phyloP scores from a whole-genome alignment of 164 flowering plant species.

The Dillenia turbinata region DNA sequence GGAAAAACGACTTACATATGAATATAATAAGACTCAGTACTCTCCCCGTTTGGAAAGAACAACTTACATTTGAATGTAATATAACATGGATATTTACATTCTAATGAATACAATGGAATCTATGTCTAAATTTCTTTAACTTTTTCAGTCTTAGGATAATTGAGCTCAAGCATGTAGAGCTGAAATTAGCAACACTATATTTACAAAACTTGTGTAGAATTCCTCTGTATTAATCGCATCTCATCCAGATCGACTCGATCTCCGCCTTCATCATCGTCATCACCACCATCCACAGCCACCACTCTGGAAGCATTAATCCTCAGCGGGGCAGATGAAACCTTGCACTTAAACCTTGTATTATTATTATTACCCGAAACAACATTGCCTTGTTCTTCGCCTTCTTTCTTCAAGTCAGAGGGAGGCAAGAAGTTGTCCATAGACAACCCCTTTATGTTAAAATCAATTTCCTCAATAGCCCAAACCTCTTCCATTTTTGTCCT shows the following conservation, averaged over 20 bases:
- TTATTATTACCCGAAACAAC: conserved; percentile 6
- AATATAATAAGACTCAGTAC: no score
- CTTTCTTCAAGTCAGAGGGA: conserved; percentile 77
- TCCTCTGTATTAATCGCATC: no score
- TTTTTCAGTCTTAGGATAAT: no score
- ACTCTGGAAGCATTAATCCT: conserved; percentile 46
- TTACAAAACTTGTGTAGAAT: no score
- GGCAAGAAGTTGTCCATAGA: conserved; percentile 84
- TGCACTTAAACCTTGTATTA: conserved; percentile 20
- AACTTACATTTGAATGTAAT: no score
- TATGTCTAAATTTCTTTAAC: no score
- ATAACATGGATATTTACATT: no score
- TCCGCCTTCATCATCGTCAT: conserved; percentile 4
- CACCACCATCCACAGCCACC: conserved; percentile 35
- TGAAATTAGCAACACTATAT: no score
- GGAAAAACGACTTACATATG: no score
- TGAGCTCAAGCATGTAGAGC: no score
- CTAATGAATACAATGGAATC: no score
- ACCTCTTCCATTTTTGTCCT: conserved; percentile 82
- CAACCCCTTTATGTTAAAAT: conserved; percentile 78
- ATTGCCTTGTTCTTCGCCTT: conserved; percentile 27
- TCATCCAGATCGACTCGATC: conserved; percentile 14
- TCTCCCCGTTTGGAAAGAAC: no score
- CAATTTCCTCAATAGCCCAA: conserved; percentile 86
- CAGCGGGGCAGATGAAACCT: conserved; percentile 18